Evolutionary conservation across 805 yeast species (phyloP), one percentile per base, ranked within the genome.

Genomic region (Hyphopichia homilentoma): DNA sequence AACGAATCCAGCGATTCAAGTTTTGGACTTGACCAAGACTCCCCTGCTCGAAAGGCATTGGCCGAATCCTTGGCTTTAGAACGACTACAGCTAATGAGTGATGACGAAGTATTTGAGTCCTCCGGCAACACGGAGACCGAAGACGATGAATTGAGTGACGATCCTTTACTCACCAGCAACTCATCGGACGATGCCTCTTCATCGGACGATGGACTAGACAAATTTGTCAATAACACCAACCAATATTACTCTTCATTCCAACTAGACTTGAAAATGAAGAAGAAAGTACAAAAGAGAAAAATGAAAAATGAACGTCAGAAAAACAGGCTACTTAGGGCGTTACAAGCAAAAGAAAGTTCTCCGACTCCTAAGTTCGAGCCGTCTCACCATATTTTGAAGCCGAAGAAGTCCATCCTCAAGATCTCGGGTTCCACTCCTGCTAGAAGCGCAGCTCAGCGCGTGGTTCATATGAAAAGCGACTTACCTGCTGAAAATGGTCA

Each of bases 291-390:
- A 23, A 23, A 32, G 20, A 33, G 33, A 25, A 24, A 19, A 20
- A 18, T 24, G 9, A 25, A 34, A 14, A 25, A 14, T 29, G 22
- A 21, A 25, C 15, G 18, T 24, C 20, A 17, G 15, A n/a, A n/a
- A n/a, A n/a, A n/a, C n/a, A n/a, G n/a, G n/a, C n/a, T n/a, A n/a
- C n/a, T n/a, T n/a, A n/a, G n/a, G n/a, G n/a, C n/a, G n/a, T n/a
- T n/a, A n/a, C n/a, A n/a, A n/a, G 11, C 16, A 15, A 36, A 35
- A 21, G 49, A 36, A 5, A 16, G 23, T 8, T 55, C 65, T 6
- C 68, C 68, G 1, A 54, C 60, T 0, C 69, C 65, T 1, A 65
- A 64, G 32, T 68, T 63, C 36, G 54, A 56, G 34, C 73, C 73
- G 4, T 60, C 64, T 18, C 73, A 66, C 43, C 65, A 61, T 30